Evolutionary conservation across 2,329 filamentous ascomycete species (phyloP).

Genomic region (Neoarthrinium moseri): DNA sequence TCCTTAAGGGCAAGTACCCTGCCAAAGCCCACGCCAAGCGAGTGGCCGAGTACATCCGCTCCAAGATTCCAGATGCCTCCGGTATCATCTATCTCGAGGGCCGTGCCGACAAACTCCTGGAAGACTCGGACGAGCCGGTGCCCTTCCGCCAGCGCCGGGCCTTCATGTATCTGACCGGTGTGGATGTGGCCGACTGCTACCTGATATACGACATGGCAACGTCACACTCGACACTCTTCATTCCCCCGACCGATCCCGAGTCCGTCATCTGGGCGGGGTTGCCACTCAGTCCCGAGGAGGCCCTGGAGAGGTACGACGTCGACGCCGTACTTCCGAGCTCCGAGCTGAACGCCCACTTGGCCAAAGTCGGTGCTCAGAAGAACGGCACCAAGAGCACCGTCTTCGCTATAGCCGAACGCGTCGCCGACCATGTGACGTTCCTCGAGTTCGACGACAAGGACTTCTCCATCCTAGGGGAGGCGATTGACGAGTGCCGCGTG

Average conservation of each 20-base stretch:
- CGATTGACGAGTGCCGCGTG: constrained; percentile 67
- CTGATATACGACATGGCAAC: constrained; percentile 77
- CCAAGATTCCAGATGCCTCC: constrained; percentile 60
- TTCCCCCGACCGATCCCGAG: constrained; percentile 84
- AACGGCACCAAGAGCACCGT: constrained; percentile 45
- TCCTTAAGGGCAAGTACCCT: constrained; percentile 68
- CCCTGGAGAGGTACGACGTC: constrained; percentile 74
- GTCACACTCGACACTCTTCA: constrained; percentile 78
- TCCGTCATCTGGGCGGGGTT: constrained; percentile 92
- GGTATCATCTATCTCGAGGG: constrained; percentile 88
- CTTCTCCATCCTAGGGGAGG: constrained; percentile 51
- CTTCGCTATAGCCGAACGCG: constrained; percentile 76
- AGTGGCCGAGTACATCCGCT: constrained; percentile 76
- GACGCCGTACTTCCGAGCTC: constrained; percentile 73
- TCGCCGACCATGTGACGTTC: constrained; percentile 71
- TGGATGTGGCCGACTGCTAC: constrained; percentile 74
- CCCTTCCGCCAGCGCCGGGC: constrained; percentile 86
- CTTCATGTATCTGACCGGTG: constrained; percentile 95
- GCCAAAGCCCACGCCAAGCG: constrained; percentile 83
- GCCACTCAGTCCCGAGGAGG: constrained; percentile 74
- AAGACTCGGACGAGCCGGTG: constrained; percentile 83
- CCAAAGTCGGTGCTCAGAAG: constrained; percentile 43
- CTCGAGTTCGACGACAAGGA: constrained; percentile 67
- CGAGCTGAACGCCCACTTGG: constrained; percentile 73
- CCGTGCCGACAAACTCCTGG: constrained; percentile 75